Evolutionary conservation across 305 asterid genomes (phyloP).

Genomic region (Fraxinus greggii): DNA sequence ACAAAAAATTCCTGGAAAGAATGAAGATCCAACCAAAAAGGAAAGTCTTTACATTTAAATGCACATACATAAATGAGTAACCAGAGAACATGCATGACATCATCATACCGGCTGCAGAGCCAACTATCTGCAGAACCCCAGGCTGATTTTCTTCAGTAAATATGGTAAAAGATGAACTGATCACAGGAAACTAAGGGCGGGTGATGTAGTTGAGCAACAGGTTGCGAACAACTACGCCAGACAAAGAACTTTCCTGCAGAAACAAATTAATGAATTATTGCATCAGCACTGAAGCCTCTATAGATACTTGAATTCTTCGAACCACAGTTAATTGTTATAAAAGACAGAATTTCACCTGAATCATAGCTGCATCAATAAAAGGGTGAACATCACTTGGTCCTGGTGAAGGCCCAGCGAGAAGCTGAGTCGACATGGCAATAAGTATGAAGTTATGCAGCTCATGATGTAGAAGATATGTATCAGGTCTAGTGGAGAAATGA

Average conservation of each 20-base stretch:
- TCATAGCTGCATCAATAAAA: conserved; percentile 82
- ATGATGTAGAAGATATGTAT: conserved; percentile 70
- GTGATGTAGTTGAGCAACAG: conserved; percentile 68
- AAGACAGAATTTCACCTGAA: conserved; percentile 46
- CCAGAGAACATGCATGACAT: conserved; percentile 2
- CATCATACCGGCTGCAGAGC: conserved; percentile 80
- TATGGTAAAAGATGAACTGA: conserved; percentile 47
- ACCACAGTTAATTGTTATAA: neutral
- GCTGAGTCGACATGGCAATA: conserved; percentile 82
- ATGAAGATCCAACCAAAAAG: conserved; percentile 10
- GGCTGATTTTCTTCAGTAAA: conserved; percentile 65
- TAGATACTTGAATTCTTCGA: conserved; percentile 8
- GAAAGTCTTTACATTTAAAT: neutral
- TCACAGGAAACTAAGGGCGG: conserved; percentile 49
- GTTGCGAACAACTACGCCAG: conserved; percentile 56
- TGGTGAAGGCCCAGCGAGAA: conserved; percentile 82
- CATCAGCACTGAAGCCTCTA: conserved; percentile 9
- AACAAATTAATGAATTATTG: conserved; percentile 22
- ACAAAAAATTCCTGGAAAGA: conserved; percentile 4
- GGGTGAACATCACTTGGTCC: conserved; percentile 84
- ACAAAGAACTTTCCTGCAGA: conserved; percentile 73
- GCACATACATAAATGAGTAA: neutral
- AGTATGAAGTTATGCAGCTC: conserved; percentile 84
- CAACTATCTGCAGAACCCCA: conserved; percentile 79
- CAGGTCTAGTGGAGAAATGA: conserved; percentile 42